phyloP scores from a whole-genome alignment of 2,329 filamentous ascomycete species.

The Davidsoniella eucalypti region DNA sequence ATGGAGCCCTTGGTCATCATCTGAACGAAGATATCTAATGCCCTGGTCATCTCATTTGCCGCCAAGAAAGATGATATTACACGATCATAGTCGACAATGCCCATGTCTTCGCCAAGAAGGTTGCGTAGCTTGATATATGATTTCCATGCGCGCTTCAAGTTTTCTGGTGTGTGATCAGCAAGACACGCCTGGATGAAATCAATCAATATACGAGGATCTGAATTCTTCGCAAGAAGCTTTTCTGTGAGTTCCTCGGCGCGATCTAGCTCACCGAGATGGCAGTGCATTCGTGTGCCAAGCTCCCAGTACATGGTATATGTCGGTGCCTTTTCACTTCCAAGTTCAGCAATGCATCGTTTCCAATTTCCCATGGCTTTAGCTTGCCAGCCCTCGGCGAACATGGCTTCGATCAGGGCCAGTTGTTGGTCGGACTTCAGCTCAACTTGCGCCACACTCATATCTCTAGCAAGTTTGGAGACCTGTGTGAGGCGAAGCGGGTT shows the following conservation, averaged over 20 bases:
- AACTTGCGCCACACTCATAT: constrained; percentile 45
- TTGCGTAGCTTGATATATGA: constrained; percentile 48
- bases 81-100: constrained; percentile 59
- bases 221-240: constrained; percentile 32
- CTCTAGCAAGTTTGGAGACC: constrained; percentile 44
- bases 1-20: constrained; percentile 59
- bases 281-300: constrained; percentile 49
- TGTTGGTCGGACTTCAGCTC: constrained; percentile 40
- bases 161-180: constrained; percentile 29
- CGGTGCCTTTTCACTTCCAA: constrained; percentile 29
- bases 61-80: constrained; percentile 56
- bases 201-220: constrained; percentile 41
- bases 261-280: constrained; percentile 37
- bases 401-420: constrained; percentile 50
- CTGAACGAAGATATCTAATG: constrained; percentile 65
- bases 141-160: constrained; percentile 43
- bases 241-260: constrained; percentile 40
- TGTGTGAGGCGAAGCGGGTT: constrained; percentile 43
- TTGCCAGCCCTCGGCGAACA: constrained; percentile 45
- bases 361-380: constrained; percentile 45
- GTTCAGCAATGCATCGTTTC: constrained; percentile 37
- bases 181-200: constrained; percentile 55
- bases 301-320: constrained; percentile 42
- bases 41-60: constrained; percentile 46
- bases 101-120: constrained; percentile 42